Evolutionary conservation across 2,329 filamentous ascomycete genomes (phyloP), one percentile per base, ranked within the genome.

Genomic region (Neopestalotiopsis sp.): DNA sequence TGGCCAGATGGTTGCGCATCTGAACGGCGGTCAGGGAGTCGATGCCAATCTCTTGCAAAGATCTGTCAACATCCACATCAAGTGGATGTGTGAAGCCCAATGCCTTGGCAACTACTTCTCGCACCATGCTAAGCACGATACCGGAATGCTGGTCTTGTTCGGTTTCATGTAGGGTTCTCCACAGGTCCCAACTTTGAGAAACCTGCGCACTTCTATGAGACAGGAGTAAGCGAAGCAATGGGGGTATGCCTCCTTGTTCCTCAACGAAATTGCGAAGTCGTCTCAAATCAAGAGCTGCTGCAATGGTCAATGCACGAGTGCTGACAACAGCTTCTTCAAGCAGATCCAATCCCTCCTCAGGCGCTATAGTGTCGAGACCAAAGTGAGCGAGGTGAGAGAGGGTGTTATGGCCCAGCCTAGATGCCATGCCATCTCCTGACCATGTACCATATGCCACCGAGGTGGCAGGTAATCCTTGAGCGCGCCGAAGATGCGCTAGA

Each of bases 381-480:
- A 74, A 73, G 6, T 74, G 70, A 13, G 66, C 38, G 58, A 77
- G 73, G 63, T 75, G 71, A 56, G 74, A 67, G 45, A 40, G 65
- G 7, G 75, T 73, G 2, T 42, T 66, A 20, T 34, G 42, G 49
- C 28, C 67, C 24, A 76, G 70, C 32, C 62, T 74, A 6, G 75
- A 70, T 20, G 72, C 74, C 75, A 77, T 77, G n/a, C 75, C 75
- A 38, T 73, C 73, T 34, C 74, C 76, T 56, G 61, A 73, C 76
- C 74, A 76, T 42, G 72, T 74, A 4, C 76, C 76, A 65, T 76
- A 77, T 58, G 76, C 75, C 40, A 76, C 65, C 12, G 75, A 76
- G 6, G 73, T 74, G 13, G 72, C 75, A 17, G 74, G 71, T n/a
- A 77, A 66, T 17, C 67, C 49, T 28, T 72, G 71, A 6, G 71